phyloP scores from a whole-genome alignment of 306 rosid species.

The Casuarina equisetifolia region DNA sequence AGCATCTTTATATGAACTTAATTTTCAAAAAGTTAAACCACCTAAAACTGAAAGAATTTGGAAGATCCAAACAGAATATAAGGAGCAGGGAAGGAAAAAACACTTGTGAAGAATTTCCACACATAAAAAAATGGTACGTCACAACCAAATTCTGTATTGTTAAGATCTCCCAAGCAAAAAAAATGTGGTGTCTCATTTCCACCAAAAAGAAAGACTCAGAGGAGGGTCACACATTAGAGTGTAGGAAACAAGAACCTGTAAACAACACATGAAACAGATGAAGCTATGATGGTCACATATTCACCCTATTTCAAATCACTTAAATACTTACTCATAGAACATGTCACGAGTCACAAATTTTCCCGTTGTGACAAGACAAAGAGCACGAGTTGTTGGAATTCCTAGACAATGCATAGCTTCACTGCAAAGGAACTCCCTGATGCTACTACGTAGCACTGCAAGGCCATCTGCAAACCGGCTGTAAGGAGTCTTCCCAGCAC shows the following conservation, averaged over 20 bases:
- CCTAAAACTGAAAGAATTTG: not conserved
- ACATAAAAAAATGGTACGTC: not conserved
- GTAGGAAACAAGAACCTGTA: not conserved
- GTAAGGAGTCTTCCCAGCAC: slow-evolving; percentile 97
- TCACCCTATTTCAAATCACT: slow-evolving; percentile 11
- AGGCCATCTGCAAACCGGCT: slow-evolving; percentile 98
- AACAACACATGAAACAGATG: not conserved
- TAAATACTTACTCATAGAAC: slow-evolving; percentile 85
- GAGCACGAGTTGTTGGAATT: slow-evolving; percentile 94
- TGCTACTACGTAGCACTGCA: slow-evolving; percentile 97
- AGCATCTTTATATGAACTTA: not conserved
- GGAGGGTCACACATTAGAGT: not conserved
- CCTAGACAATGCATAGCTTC: slow-evolving; percentile 97
- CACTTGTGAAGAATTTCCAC: not conserved
- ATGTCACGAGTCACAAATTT: slow-evolving; percentile 83
- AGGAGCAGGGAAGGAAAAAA: not conserved
- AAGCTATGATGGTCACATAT: slow-evolving; percentile 1
- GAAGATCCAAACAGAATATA: not conserved
- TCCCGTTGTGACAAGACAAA: slow-evolving; percentile 88
- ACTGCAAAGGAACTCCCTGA: slow-evolving; percentile 96
- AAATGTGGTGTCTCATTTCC: not conserved
- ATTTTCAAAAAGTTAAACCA: not conserved
- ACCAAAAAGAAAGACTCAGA: not conserved
- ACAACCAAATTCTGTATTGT: not conserved
- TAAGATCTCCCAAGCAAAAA: not conserved